phyloP scores from a whole-genome alignment of 2,329 filamentous ascomycete genomes.

The Cyphellophora attinorum region DNA sequence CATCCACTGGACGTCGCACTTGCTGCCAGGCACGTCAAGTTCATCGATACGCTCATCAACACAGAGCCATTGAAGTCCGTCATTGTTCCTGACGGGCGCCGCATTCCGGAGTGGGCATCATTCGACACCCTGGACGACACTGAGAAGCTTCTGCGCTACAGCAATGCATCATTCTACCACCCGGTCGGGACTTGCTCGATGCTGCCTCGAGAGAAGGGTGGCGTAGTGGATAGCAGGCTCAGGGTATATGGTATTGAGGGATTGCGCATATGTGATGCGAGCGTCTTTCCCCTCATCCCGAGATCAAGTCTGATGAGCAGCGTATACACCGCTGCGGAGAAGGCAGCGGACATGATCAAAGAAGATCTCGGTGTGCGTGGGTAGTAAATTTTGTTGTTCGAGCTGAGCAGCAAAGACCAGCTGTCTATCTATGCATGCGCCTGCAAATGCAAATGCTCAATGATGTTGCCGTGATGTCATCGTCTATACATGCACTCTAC shows the following conservation, averaged over 20 bases:
- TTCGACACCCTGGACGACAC: not conserved
- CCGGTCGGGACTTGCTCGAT: not conserved
- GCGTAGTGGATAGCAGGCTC: conserved; percentile 20
- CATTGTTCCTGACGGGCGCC: conserved; percentile 11
- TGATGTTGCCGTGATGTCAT: no score
- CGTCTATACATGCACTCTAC: no score
- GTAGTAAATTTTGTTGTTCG: no score
- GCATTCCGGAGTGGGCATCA: not conserved
- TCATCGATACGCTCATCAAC: conserved; percentile 5
- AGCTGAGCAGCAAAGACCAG: no score
- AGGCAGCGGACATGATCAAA: conserved; percentile 25
- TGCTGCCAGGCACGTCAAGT: conserved; percentile 17
- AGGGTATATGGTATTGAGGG: conserved; percentile 20
- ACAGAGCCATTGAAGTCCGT: conserved; percentile 5
- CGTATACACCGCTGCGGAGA: conserved; percentile 26
- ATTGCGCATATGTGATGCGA: conserved; percentile 21
- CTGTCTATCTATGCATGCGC: no score
- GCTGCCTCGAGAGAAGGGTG: conserved; percentile 11
- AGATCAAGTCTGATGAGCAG: conserved; percentile 20
- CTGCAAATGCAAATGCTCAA: no score
- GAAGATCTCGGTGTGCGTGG: not conserved
- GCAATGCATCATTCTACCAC: not conserved
- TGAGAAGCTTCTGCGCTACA: not conserved
- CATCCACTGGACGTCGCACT: conserved; percentile 31
- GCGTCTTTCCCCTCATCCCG: conserved; percentile 20